Evolutionary conservation across 768 basidiomycete species (phyloP), one percentile per base, ranked within the genome.

Genomic region (Lactarius deliciosus): DNA sequence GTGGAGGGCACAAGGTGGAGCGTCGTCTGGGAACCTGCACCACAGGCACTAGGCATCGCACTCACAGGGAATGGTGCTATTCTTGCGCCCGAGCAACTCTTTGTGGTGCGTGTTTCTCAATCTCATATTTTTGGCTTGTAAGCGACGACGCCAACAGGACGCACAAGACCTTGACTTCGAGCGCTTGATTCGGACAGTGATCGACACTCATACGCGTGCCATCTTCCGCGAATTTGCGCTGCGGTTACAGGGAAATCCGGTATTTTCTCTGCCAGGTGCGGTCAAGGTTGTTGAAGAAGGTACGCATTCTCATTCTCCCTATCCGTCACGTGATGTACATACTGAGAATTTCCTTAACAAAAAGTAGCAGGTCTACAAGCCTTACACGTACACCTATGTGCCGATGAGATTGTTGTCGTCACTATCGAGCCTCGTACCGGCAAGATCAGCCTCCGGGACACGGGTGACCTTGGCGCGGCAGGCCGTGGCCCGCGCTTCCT

Each of bases 371-470:
- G 82, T 55, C 73, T 78, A 18, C 82, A 83, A 69, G 84, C 85
- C 38, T 80, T 95, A 55, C 87, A 82, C 32, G 81, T 90, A 13
- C 85, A 86, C 70, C 77, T 94, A 20, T 92, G 90, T 70, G 87
- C 87, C 2, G 89, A 91, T 66, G 90, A 94, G 72, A 77, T 88
- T 18, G 87, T 93, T 22, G 79, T 89, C 28, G 82, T 96, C 57
- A 87, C 87, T 4, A 85, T 96, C 47, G 94, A 96, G 70, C 77
- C 87, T 5, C 81, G 92, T 69, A 94, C 90, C 0, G 94, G 94
- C 7, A 84, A 86, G 40, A 77, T 96, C 68, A 89, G 84, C 68
- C 80, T 96, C 57, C 83, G 87, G 28, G 94, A 96, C 75, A 89
- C 87, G 2, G 92, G 92, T 8, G 90, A 91, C 72, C 83, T 93